A percentile compares a stretch with the other conserved stretches of the same genome.
Evolutionary conservation across 148 eudicot genomes (phyloP).

Genomic region (Rhododendron henanense): DNA sequence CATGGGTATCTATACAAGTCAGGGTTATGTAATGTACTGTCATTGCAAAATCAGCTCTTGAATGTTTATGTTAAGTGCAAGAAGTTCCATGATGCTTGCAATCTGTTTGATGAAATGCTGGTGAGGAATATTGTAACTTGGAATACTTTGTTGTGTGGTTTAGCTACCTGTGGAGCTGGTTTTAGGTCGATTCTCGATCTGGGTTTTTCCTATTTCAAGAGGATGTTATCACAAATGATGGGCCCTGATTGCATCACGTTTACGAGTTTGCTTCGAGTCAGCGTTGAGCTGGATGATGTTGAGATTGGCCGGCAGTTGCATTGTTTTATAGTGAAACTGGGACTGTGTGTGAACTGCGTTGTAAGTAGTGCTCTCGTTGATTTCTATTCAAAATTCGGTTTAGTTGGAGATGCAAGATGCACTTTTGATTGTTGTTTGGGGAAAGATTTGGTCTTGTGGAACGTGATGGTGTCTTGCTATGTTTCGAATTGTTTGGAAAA

Average conservation of each 20-base stretch:
- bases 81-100: conserved; percentile 21
- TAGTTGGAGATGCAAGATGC: conserved; percentile 36
- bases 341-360: conserved; percentile 34
- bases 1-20: conserved; percentile 42
- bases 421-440: conserved; percentile 38
- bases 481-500: conserved; percentile 26
- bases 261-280: conserved; percentile 34
- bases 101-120: conserved; percentile 64
- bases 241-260: conserved; percentile 40
- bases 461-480: conserved; percentile 53
- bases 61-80: conserved; percentile 39
- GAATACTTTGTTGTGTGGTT: conserved; percentile 47
- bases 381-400: conserved; percentile 45
- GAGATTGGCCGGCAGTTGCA: conserved; percentile 40
- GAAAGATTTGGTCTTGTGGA: conserved; percentile 60
- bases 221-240: conserved; percentile 40
- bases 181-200: conserved; percentile 6
- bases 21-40: conserved; percentile 26
- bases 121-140: conserved; percentile 46
- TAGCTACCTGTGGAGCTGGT: conserved; percentile 5
- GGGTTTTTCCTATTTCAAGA: conserved; percentile 46
- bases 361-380: conserved; percentile 43
- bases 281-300: conserved; percentile 22
- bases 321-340: conserved; percentile 35
- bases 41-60: conserved; percentile 44